A percentile compares a stretch with the other conserved stretches of the same genome.
These are phyloP conservation scores for Mycosarcoma mackinlayi DNA, from an alignment of 1,284 basidiomycete genomes.

Conservation along the genomic window DNA sequence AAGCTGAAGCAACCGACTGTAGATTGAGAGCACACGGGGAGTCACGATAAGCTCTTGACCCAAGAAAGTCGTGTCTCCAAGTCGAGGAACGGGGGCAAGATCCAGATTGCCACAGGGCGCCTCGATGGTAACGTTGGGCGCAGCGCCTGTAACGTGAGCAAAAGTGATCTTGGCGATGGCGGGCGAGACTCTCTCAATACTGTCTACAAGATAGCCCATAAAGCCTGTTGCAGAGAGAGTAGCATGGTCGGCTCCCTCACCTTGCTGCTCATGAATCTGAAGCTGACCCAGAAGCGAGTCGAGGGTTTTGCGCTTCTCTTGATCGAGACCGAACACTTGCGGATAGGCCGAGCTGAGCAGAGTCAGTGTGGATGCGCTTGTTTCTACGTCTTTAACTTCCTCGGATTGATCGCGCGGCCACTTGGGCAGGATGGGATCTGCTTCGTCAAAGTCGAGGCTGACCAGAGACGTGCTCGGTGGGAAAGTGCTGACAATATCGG, in stretches of 20 bases:
- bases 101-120: slow-evolving; percentile 60
- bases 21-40: slow-evolving; percentile 63
- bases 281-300: slow-evolving; percentile 58
- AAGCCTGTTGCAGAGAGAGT: slow-evolving; percentile 53
- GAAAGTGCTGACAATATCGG: slow-evolving; percentile 57
- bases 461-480: slow-evolving; percentile 44
- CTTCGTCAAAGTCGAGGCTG: slow-evolving; percentile 34
- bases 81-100: slow-evolving; percentile 50
- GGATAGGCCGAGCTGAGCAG: slow-evolving; percentile 65
- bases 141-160: slow-evolving; percentile 32
- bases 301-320: slow-evolving; percentile 52
- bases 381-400: slow-evolving; percentile 19
- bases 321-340: slow-evolving; percentile 54
- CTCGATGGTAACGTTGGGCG: slow-evolving; percentile 26
- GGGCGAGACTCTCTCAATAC: slow-evolving; percentile 39
- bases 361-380: slow-evolving; percentile 52
- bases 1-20: slow-evolving; percentile 67
- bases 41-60: slow-evolving; percentile 57
- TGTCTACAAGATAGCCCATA: slow-evolving; percentile 56
- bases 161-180: slow-evolving; percentile 55
- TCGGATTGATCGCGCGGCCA: slow-evolving; percentile 28
- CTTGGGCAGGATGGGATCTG: slow-evolving; percentile 34
- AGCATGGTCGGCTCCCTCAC: slow-evolving; percentile 30
- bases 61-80: slow-evolving; percentile 30
- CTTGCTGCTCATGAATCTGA: slow-evolving; percentile 54